Evolutionary conservation across 306 rosid species (phyloP), one percentile per base, ranked within the genome.

Genomic region (Ziziphus jujuba): DNA sequence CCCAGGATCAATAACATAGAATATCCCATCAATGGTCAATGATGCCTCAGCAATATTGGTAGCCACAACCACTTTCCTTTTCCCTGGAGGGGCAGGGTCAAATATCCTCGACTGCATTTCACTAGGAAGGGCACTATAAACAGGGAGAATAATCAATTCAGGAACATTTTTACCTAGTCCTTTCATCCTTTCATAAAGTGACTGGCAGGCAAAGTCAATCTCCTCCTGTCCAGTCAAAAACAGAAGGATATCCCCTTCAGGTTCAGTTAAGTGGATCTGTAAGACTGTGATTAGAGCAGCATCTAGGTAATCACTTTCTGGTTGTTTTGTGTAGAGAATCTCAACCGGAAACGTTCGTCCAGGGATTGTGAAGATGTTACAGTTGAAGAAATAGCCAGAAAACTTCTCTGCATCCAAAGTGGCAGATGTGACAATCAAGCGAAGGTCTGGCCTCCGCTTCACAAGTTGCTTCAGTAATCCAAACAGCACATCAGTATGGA

Each of bases 171-270:
- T 87, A 21, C 90, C 95, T 0, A 87, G 79, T 35, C 89, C 87
- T 74, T 89, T 92, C 96, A 92, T 89, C 72, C 85, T 87, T 77
- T 92, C 96, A 14, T 87, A 84, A 43, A 89, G 90, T 57, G 92
- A 84, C 72, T 92, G 95, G 71, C 98, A 92, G 24, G 96, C 95
- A 73, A 73, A 87, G 76, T 87, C 95, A 65, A 92, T 92, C 80
- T 92, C 98, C 74, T 92, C 98, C 77, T 92, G 95, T 65, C 98
- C 98, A 25, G 95, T 92, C 85, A 92, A 74, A 79, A 92, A 92
- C 61, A 92, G 90, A 73, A 92, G 98, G 67, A 92, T 35, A 70
- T 89, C 98, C 44, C 96, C 98, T 84, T 92, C 98, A 10, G 95
- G 96, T 68, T 92, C 89, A 8, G 87, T 89, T 82, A 87, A 75